Evolutionary conservation across 2,329 filamentous ascomycete species (phyloP).

Genomic region (Penicillium sp.): DNA sequence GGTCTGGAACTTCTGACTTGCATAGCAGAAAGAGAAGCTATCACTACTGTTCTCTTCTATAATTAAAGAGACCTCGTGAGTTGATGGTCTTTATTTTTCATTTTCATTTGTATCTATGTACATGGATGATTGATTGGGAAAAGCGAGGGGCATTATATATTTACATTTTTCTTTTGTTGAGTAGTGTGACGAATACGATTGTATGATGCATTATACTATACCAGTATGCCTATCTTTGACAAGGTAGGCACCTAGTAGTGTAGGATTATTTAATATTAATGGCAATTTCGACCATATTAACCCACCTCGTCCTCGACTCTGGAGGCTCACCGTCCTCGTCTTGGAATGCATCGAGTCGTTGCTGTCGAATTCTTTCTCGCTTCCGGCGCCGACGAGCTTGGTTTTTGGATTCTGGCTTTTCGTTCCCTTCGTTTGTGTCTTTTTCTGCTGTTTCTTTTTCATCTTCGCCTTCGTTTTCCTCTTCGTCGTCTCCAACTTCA

Average conservation of each 20-base stretch:
- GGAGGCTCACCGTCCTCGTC: constrained; percentile 35
- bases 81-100: background rate
- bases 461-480: background rate
- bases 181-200: background rate
- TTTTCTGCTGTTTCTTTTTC: constrained; percentile 7
- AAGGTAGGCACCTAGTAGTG: background rate
- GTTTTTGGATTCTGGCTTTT: constrained; percentile 15
- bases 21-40: background rate
- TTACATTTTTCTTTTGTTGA: background rate
- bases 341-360: constrained; percentile 20
- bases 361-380: constrained; percentile 24
- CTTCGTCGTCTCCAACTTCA: constrained; percentile 19
- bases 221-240: background rate
- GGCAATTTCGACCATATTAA: constrained; percentile 46
- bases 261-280: constrained; percentile 37
- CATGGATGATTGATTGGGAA: background rate
- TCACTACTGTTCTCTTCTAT: background rate
- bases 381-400: constrained; percentile 19
- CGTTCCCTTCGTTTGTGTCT: constrained; percentile 16
- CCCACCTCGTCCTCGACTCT: constrained; percentile 43
- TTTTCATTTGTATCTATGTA: constrained; percentile 3
- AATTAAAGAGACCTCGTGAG: background rate
- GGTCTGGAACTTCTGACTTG: background rate
- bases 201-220: background rate
- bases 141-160: background rate